Evolutionary conservation across 2,329 filamentous ascomycete genomes (phyloP).

Genomic region (Cladophialophora carrionii): DNA sequence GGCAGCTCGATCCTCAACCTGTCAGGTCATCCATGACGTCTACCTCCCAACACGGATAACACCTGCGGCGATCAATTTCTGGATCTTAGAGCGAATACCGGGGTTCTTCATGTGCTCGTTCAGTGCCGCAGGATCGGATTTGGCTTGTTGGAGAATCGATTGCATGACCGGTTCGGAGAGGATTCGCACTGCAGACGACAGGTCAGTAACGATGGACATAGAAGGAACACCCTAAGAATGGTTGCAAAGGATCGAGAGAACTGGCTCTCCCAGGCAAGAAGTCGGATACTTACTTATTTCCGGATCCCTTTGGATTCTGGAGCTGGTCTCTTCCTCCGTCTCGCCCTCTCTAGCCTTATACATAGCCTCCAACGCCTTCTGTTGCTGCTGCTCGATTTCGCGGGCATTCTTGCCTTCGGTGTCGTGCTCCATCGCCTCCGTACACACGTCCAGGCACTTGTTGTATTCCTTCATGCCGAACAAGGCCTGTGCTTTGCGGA

Average conservation of each 20-base stretch:
- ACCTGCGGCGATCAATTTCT: conserved; percentile 90
- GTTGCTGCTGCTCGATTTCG: conserved; percentile 91
- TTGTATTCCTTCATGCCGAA: conserved; percentile 99
- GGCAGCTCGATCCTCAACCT: neutral
- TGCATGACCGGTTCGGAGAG: conserved; percentile 98
- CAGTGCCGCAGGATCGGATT: conserved; percentile 86
- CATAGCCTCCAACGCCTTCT: conserved; percentile 89
- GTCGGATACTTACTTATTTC: conserved; percentile 67
- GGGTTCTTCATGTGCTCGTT: conserved; percentile 98
- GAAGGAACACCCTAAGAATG: neutral
- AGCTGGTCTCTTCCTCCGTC: conserved; percentile 92
- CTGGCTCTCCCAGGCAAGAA: neutral
- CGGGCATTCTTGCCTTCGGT: conserved; percentile 76
- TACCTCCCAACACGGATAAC: conserved; percentile 77
- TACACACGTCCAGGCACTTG: conserved; percentile 87
- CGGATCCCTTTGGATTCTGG: conserved; percentile 85
- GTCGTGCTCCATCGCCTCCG: conserved; percentile 78
- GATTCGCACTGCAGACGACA: conserved; percentile 32
- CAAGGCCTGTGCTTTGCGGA: conserved; percentile 93
- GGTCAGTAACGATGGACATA: conserved; percentile 6
- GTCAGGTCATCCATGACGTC: neutral
- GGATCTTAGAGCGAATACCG: conserved; percentile 80
- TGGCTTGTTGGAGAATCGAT: conserved; percentile 93
- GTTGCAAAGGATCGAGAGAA: neutral
- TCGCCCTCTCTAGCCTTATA: conserved; percentile 90